These are phyloP conservation scores for Boletus insuetus DNA, from an alignment of 768 basidiomycete genomes.

Conservation along the genomic window DNA sequence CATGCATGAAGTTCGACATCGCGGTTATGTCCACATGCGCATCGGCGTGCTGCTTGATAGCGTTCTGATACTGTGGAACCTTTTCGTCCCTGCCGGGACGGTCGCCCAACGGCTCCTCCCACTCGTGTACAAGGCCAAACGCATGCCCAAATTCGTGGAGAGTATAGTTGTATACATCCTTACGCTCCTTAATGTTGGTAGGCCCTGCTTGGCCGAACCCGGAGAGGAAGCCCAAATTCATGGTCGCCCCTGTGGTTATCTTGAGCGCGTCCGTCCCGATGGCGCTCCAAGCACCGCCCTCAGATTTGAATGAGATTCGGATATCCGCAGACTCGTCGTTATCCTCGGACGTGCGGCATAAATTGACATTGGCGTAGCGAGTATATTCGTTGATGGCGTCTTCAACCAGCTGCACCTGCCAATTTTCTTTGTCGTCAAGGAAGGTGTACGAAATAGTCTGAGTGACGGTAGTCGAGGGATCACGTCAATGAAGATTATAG, in stretches of 20 bases:
- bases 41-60: too few relatives aligned
- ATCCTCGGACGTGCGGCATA: background rate
- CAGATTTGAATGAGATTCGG: background rate
- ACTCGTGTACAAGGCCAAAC: background rate
- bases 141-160: background rate
- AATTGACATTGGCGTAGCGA: background rate
- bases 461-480: background rate
- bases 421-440: background rate
- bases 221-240: background rate
- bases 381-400: background rate
- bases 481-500: background rate
- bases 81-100: too few relatives aligned
- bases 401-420: background rate
- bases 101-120: too few relatives aligned
- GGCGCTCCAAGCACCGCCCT: background rate
- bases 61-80: too few relatives aligned
- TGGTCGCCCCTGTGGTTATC: background rate
- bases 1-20: too few relatives aligned
- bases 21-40: too few relatives aligned
- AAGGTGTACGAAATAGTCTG: background rate
- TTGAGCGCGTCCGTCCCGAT: background rate
- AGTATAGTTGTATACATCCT: accelerated
- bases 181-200: background rate
- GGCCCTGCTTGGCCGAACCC: too few relatives aligned
- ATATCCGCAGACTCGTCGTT: background rate